Evolutionary conservation across 768 basidiomycete species (phyloP), one percentile per base, ranked within the genome.

Genomic region (Pleurotus cornucopiae): DNA sequence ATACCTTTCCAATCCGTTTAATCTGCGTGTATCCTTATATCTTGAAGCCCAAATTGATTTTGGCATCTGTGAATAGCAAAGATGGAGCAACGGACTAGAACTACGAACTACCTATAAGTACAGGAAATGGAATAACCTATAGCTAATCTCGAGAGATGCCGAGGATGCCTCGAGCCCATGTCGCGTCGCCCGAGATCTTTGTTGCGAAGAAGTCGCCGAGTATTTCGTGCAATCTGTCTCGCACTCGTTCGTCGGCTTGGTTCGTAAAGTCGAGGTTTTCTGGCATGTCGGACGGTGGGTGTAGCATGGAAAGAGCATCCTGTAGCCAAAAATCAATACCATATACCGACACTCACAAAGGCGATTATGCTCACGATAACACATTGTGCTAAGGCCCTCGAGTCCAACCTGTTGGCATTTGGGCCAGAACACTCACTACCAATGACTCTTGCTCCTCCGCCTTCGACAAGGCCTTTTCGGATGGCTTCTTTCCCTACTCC

Each of bases 401-500:
- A 69, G 48, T 80, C 80, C 3, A 16, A 38, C 14, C 39, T 39
- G 23, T 53, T 53, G 16, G 51, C 39, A 40, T 55, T 59, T 21
- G 59, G 62, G n/a, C 63, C 67, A 30, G 73, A 68, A 59, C 80
- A 85, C 65, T 91, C 89, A 40, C 77, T 82, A 2, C 86, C 89
- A 3, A 93, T 80, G 4, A 88, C 80, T 53, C 81, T 83, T 5
- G 88, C 88, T 13, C 91, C 91, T 2, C 89, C 87, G 16, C 89
- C 86, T 59, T 90, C 89, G 2, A 94, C 78, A 9, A 94, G 72
- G 0, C 91, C 91, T 67, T 92, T 89, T 39, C 88, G 73, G 6
- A 93, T 83, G 7, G 91, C 91, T 59, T 92, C 90, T 62, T 90
- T 86, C 0, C 92, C 92, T 2, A 95, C 85, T 13, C 88, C 89